Percentiles rank a stretch among this genome's conserved stretches.
Conservation (phyloP, 768 basidiomycete genomes). For the Suillus lakei region DNA sequence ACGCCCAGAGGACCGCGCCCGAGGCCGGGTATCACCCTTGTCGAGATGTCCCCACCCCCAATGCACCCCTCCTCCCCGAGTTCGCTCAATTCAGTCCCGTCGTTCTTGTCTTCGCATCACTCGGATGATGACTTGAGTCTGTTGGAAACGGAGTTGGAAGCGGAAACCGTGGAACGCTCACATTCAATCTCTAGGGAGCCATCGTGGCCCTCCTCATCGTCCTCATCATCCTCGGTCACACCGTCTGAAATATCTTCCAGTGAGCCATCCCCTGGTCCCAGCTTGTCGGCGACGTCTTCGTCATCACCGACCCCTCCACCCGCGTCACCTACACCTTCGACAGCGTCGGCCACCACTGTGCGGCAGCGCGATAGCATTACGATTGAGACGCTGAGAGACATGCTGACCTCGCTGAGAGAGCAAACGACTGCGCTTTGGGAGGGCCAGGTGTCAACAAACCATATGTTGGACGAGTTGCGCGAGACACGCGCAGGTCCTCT, state of each 20-base stretch:
- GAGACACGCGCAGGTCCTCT: constrained; percentile 44
- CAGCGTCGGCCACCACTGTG: constrained; percentile 43
- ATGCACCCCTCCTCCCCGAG: constrained; percentile 44
- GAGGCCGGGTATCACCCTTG: constrained; percentile 33
- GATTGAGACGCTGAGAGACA: constrained; percentile 52
- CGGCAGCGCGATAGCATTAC: constrained; percentile 37
- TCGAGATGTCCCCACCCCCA: constrained; percentile 50
- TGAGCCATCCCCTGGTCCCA: constrained; percentile 39
- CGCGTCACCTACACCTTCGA: constrained; percentile 41
- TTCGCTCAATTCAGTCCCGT: constrained; percentile 39
- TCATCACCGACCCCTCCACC: constrained; percentile 41
- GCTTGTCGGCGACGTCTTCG: constrained; percentile 45
- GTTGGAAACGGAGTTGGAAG: constrained; percentile 43
- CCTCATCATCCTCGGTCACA: constrained; percentile 35
- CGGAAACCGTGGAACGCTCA: constrained; percentile 19
- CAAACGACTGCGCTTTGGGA: constrained; percentile 64
- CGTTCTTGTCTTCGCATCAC: constrained; percentile 66
- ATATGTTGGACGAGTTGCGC: constrained; percentile 65
- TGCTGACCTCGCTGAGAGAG: constrained; percentile 61
- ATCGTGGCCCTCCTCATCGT: constrained; percentile 43
- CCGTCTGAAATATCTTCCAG: constrained; percentile 39
- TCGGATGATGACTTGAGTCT: constrained; percentile 65
- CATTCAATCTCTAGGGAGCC: constrained; percentile 13
- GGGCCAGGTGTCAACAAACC: constrained; percentile 63
- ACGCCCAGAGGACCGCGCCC: constrained; percentile 32